Evolutionary conservation across 352 stramenopile species (phyloP), one percentile per base, ranked within the genome.

Genomic region (Globisporangium takayamanum): DNA sequence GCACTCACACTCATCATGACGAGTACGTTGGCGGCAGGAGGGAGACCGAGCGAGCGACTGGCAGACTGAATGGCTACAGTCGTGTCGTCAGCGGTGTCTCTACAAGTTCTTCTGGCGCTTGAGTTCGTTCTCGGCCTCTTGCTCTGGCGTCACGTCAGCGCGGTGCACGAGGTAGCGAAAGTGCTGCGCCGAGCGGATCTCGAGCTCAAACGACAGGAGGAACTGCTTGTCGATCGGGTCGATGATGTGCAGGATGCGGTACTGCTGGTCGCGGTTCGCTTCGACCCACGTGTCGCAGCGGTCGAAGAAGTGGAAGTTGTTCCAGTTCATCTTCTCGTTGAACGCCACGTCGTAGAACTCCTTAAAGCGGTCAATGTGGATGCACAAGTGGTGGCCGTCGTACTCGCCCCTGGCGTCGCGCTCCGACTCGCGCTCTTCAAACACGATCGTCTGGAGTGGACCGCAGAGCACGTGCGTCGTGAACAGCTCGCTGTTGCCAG

Each of bases 371-470:
- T 84, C 69, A 30, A 89, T 87, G 63, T 89, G 76, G 60, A 89
- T 83, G 64, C 79, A 89, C 58, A 89, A 61, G 66, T 89, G 79
- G 66, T 89, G 77, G 39, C 79, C 79, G 60, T 89, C 79, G 61
- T 89, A 89, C 63, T 84, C 76, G 44, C 76, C 76, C 67, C 74
- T 83, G 64, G 48, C 80, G 55, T 78, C 69, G 28, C 61, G 68
- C 61, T 80, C 52, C n/a, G 71, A 68, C 60, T 82, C 70, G 22
- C 71, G 67, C 54, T 89, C 76, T 33, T 84, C 76, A 45, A 89
- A 89, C 16, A 89, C 67, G 26, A 89, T 80, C 8, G 73, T 57
- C 59, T 89, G 79, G 26, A 87, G 55, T 20, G 76, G 73, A 2
- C 77, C 79, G 45, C 76, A 87, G 52, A 63, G 72, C 41, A 89